These are phyloP conservation scores for Hsuehochloa calcarea DNA, from an alignment of 176 grass and related monocot species.

Conservation along the genomic window DNA sequence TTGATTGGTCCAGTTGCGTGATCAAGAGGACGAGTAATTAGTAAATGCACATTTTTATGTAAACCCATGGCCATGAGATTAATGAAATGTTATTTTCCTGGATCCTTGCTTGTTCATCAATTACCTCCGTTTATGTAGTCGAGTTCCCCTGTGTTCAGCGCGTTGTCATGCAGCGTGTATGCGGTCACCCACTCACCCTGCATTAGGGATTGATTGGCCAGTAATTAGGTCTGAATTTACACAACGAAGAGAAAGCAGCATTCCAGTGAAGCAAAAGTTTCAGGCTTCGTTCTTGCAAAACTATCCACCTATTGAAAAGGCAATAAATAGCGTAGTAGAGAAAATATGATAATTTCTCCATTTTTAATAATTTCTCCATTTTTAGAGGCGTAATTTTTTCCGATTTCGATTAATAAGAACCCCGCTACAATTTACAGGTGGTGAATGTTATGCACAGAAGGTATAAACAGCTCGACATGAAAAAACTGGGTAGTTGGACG, in stretches of 20 bases:
- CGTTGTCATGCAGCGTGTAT: slow-evolving; percentile 60
- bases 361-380: no score
- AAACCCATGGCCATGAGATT: background rate
- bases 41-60: background rate
- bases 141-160: slow-evolving; percentile 60
- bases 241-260: no score
- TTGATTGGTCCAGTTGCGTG: background rate
- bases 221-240: background rate
- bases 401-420: no score
- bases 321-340: no score
- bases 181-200: slow-evolving; percentile 75
- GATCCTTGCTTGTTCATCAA: background rate
- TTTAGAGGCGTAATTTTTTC: no score
- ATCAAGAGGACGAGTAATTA: background rate
- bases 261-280: no score
- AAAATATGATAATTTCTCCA: no score
- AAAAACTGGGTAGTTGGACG: background rate
- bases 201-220: background rate
- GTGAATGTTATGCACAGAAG: background rate
- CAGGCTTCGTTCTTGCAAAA: no score
- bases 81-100: background rate
- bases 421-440: no score
- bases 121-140: slow-evolving; percentile 95
- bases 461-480: background rate
- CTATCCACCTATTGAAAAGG: no score